A percentile compares a stretch with the other conserved stretches of the same genome.
Conservation (phyloP, 2,329 filamentous ascomycete genomes). For the Talaromyces sp. region DNA sequence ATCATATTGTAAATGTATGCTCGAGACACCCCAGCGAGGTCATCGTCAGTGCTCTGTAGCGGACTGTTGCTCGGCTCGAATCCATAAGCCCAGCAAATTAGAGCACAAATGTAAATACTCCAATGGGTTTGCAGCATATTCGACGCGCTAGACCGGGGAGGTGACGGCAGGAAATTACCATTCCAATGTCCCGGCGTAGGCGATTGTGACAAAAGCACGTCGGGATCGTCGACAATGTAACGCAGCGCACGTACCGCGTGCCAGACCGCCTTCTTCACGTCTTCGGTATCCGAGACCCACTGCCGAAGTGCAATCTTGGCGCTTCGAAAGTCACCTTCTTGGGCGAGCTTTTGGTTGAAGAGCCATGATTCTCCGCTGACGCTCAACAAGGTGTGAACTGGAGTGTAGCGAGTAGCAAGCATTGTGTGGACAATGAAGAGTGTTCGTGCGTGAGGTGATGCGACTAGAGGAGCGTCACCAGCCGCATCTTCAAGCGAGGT, state of each 20-base stretch:
- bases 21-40: slow-evolving; percentile 7
- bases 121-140: slow-evolving; percentile 28
- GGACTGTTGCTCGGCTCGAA: slow-evolving; percentile 9
- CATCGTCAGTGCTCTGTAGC: slow-evolving; percentile 1
- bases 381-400: slow-evolving; percentile 24
- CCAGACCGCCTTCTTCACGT: slow-evolving; percentile 25
- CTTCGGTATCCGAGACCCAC: slow-evolving; percentile 23
- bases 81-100: slow-evolving; percentile 31
- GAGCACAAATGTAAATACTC: slow-evolving; percentile 25
- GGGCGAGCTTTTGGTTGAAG: slow-evolving; percentile 27
- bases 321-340: slow-evolving; percentile 23
- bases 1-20: slow-evolving; percentile 17
- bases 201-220: background rate
- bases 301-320: slow-evolving; percentile 23
- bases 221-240: slow-evolving; percentile 11
- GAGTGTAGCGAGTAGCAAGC: slow-evolving; percentile 23
- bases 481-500: slow-evolving; percentile 7
- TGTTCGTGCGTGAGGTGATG: slow-evolving; percentile 10
- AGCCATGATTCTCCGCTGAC: slow-evolving; percentile 33
- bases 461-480: background rate
- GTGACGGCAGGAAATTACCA: background rate
- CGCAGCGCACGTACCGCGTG: slow-evolving; percentile 21
- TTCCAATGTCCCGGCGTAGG: background rate
- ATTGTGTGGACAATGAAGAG: slow-evolving; percentile 25
- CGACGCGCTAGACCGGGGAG: slow-evolving; percentile 7